Evolutionary conservation across 148 eudicot species (phyloP).

Genomic region (Simmondsia chinensis): DNA sequence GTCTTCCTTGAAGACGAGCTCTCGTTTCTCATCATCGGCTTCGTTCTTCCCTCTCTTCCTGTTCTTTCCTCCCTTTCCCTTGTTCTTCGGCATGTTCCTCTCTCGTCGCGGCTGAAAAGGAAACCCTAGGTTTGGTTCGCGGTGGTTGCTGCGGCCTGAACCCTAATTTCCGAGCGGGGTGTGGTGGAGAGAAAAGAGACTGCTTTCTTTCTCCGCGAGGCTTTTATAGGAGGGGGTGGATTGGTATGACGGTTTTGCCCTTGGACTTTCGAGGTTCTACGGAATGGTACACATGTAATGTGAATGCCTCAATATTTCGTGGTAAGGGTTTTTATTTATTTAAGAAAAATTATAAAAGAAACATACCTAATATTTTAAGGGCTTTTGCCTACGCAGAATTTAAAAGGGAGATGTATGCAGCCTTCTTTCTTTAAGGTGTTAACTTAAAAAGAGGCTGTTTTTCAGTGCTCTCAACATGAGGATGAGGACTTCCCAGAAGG

Average conservation of each 20-base stretch:
- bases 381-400: too few species aligned
- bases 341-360: too few species aligned
- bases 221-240: not conserved
- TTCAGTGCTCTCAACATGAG: too few species aligned
- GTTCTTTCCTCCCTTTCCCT: conserved; percentile 96
- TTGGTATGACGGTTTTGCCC: not conserved
- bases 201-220: not conserved
- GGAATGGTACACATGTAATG: too few species aligned
- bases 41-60: conserved; percentile 92
- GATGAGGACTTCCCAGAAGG: too few species aligned
- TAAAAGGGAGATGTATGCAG: too few species aligned
- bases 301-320: too few species aligned
- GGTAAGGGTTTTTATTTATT: too few species aligned
- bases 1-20: conserved; percentile 83
- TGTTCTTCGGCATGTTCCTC: conserved; percentile 78
- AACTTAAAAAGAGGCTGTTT: too few species aligned
- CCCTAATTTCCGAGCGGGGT: too few species aligned
- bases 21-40: conserved; percentile 83
- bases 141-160: conserved; percentile 5
- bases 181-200: not conserved
- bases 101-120: not conserved
- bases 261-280: not conserved
- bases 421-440: too few species aligned
- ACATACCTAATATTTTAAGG: too few species aligned
- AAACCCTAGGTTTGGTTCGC: conserved; percentile 25